phyloP scores from a whole-genome alignment of 345 rosid species.

The Nephelium lappaceum region DNA sequence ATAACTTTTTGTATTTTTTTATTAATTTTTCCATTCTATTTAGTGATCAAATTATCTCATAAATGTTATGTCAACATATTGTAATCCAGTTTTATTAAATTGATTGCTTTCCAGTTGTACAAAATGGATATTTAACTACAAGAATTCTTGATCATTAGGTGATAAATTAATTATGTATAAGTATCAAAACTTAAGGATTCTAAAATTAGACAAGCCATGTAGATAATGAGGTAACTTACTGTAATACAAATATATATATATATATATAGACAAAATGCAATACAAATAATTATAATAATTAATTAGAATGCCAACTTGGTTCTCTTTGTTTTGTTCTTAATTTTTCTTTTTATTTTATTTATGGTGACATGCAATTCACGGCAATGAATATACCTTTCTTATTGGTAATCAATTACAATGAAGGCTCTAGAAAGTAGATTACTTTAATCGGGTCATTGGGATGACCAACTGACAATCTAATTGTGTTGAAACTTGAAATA shows the following conservation, averaged over 20 bases:
- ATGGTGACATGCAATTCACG: too few species aligned
- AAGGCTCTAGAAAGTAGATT: not conserved
- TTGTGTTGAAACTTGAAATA: not conserved
- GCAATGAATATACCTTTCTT: too few species aligned
- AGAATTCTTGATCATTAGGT: not conserved
- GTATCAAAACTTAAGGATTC: not conserved
- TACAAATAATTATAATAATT: too few species aligned
- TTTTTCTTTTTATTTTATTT: too few species aligned
- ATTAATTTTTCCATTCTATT: too few species aligned
- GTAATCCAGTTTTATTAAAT: not conserved
- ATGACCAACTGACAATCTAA: not conserved
- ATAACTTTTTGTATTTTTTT: too few species aligned
- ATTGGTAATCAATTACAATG: not conserved
- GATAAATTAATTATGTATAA: too few species aligned
- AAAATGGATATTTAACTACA: not conserved
- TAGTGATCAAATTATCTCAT: not conserved
- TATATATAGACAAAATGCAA: too few species aligned
- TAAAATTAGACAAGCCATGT: not conserved
- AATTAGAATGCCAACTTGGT: not conserved
- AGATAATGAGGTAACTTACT: not conserved
- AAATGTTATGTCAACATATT: not conserved
- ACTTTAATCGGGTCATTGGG: too few species aligned
- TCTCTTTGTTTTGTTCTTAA: not conserved
- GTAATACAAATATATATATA: not conserved
- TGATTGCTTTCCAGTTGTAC: not conserved